Conservation (phyloP, 208 protist genomes). For the Leishmania tarentolae region DNA sequence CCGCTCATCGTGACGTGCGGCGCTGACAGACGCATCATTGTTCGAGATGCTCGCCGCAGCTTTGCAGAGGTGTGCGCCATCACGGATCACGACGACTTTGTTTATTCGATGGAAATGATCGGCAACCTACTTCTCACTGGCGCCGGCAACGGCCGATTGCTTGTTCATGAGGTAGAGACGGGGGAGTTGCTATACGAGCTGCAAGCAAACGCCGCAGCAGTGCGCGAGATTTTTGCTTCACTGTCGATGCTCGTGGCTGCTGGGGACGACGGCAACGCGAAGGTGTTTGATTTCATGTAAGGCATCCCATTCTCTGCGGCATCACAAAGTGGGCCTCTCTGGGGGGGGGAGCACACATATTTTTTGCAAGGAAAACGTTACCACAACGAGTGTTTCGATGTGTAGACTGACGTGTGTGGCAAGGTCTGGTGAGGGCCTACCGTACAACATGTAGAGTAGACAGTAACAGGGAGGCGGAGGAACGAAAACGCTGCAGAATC, state of each 20-base stretch:
- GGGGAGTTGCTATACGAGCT: constrained; percentile 82
- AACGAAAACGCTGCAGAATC: neutral
- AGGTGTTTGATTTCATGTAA: constrained; percentile 62
- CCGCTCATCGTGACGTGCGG: constrained; percentile 77
- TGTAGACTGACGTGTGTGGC: neutral
- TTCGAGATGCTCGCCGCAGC: constrained; percentile 61
- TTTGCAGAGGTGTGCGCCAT: constrained; percentile 55
- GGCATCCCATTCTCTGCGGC: neutral
- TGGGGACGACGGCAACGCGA: constrained; percentile 87
- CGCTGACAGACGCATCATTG: constrained; percentile 72
- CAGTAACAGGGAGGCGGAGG: neutral
- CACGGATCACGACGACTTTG: constrained; percentile 75
- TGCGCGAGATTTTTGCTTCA: constrained; percentile 71
- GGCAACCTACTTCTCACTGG: constrained; percentile 69
- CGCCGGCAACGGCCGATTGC: constrained; percentile 77
- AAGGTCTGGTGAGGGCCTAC: neutral
- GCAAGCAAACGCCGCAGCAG: constrained; percentile 62
- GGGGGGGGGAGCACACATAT: neutral
- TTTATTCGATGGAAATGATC: constrained; percentile 80
- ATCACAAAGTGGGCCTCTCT: neutral
- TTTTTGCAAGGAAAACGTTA: neutral
- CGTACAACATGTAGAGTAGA: neutral
- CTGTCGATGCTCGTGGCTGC: constrained; percentile 53
- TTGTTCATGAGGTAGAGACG: constrained; percentile 74
- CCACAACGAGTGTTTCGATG: neutral